Base-by-base conservation (phyloP, 345 rosid species). In the Murraya paniculata region DNA sequence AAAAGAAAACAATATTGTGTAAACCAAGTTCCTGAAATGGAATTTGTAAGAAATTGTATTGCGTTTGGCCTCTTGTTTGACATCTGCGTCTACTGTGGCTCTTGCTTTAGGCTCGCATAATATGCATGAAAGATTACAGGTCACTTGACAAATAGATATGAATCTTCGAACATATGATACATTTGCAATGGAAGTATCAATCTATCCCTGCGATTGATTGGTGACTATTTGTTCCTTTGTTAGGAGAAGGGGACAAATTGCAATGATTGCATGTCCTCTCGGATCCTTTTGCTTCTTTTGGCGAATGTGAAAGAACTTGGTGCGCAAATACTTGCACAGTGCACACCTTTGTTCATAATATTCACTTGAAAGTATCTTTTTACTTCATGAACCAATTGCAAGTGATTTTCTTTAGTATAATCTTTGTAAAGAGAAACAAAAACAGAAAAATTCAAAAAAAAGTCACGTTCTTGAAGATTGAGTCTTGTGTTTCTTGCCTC, bases 1-100 rank as follows among this genome's bases (percentile, higher is more conserved):
- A 24, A 68, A 31, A 55, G 56, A 59, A 82, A 59, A 79, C 71
- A 61, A 67, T 75, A 64, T 53, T 18, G 57, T 53, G 87, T 81
- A 82, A 62, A 73, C 60, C 79, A 67, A 71, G 39, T 80, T 81
- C 68, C 81, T 77, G 86, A 64, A 79, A 78, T 82, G 81, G 74
- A 74, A 75, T 80, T 75, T 81, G 81, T 78, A 61, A 83, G 81
- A 77, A 80, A 70, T 38, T 80, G 84, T 73, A 7, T 76, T 80
- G 60, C 71, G 24, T 55, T 24, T 53, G 41, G 74, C 6, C 5
- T 71, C 36, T 5, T n/a, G 56, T 25, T 41, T 1, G 25, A 28
- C 5, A 21, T 70, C n/a, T 30, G 59, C 55, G 24, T 68, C 55
- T 11, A 36, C 25, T 39, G 7, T 39, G 6, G 55, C 16, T 18